Conservation (phyloP, 2,329 filamentous ascomycete species). For the Alternaria arbusti region DNA sequence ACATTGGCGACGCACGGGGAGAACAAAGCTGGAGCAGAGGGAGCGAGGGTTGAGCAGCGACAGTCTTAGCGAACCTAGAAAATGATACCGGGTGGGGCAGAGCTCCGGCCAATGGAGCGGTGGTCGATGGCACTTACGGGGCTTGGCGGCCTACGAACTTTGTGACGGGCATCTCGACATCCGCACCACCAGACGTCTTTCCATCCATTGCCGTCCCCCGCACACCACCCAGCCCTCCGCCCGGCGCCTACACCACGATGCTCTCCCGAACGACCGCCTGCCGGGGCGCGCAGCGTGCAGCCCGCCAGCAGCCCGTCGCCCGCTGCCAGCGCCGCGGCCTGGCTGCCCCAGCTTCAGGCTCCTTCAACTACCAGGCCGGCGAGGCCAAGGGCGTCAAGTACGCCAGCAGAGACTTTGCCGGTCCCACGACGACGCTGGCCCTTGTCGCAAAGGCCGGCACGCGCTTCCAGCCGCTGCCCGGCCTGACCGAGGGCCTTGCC, state of each 20-base stretch:
- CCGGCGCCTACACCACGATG: slow-evolving; percentile 59
- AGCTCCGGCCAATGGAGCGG: slow-evolving; percentile 15
- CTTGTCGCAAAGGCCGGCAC: slow-evolving; percentile 94
- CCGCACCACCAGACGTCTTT: slow-evolving; percentile 26
- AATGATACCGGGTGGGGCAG: slow-evolving; percentile 15
- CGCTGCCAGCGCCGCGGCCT: slow-evolving; percentile 65
- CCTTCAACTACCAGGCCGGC: slow-evolving; percentile 85
- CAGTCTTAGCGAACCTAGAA: background rate
- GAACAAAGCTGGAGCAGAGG: background rate
- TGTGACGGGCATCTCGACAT: slow-evolving; percentile 16
- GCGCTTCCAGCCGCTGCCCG: slow-evolving; percentile 87
- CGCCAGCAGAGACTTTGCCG: slow-evolving; percentile 85
- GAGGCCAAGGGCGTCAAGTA: slow-evolving; percentile 90
- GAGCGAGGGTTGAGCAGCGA: slow-evolving; percentile 1
- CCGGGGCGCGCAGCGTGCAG: slow-evolving; percentile 68
- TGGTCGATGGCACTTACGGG: slow-evolving; percentile 11
- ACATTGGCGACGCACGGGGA: slow-evolving; percentile 31
- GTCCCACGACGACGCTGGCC: slow-evolving; percentile 88
- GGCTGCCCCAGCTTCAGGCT: slow-evolving; percentile 72
- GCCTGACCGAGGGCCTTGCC: slow-evolving; percentile 87
- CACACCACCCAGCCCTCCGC: slow-evolving; percentile 54
- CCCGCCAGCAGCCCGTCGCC: slow-evolving; percentile 64
- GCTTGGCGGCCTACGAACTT: slow-evolving; percentile 17
- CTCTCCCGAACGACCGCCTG: slow-evolving; percentile 71
- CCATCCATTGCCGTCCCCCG: slow-evolving; percentile 57